Base-by-base conservation (phyloP, 805 yeast genomes). In the Torulaspora microellipsoides region DNA sequence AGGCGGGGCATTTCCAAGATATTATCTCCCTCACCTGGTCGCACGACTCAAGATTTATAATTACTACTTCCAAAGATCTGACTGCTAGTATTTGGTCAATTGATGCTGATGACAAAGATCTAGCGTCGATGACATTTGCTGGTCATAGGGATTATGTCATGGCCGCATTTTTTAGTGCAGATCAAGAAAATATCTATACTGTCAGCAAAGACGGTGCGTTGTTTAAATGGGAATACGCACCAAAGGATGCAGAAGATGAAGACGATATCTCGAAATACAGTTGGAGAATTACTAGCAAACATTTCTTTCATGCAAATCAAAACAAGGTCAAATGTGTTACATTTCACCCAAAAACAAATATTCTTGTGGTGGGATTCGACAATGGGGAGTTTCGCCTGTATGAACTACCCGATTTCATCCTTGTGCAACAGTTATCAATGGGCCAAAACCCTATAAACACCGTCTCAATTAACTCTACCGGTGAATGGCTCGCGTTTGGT, bases 401-500 rank as follows among this genome's bases (percentile, higher is more conserved):
- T 58, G 99, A 93, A 59, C 62, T 91, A 40, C 95, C 95, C 1
- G 77, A 76, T 2, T 87, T 88, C 65, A 78, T 78, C 28, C 62
- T 86, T 63, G 71, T 93, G 15, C 99, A 93, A 64, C 93, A 83
- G 55, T 71, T 93, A 42, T 81, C 90, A 23, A 87, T 93, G 83
- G 96, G 98, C 2, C 95, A 87, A 58, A 83, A 88, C 56, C 82
- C 90, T 2, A 84, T 93, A 20, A 88, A 85, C 59, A 81, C 89
- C 2, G 91, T 93, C 3, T 66, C 80, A 9, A 76, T 93, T 31
- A 93, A 91, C 62, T 66, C 72, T 2, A 71, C 90, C 6, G 99
- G 99, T 28, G 99, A 93, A 64, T 93, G 99, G 99, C 71, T 93
- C 27, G 95, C 96, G 0, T 86, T 93, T 64, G 99, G 99, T 4